Conservation (phyloP, 2,329 filamentous ascomycete genomes). For the Colletotrichum paranaense region DNA sequence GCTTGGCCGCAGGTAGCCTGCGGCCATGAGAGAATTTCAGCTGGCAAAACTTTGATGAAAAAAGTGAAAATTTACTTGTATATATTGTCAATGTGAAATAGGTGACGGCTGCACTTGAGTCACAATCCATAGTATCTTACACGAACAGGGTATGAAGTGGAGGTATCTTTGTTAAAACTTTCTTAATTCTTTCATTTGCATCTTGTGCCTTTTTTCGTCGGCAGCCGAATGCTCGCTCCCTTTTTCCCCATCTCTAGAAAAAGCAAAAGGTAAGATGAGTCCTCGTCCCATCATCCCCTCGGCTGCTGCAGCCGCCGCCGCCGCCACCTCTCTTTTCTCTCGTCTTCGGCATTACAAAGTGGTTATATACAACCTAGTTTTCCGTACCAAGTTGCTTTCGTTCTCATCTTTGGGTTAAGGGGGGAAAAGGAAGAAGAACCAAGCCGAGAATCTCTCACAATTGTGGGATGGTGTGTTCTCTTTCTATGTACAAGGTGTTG, state of each 20-base stretch:
- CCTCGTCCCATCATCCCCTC: background rate
- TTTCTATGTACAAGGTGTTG: slow-evolving; percentile 23
- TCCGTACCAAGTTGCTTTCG: slow-evolving; percentile 2
- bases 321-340: background rate
- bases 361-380: slow-evolving; percentile 30
- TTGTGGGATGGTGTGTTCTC: background rate
- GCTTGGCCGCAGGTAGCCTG: background rate
- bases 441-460: slow-evolving; percentile 22
- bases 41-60: background rate
- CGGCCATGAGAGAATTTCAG: background rate
- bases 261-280: background rate
- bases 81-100: too few relatives aligned
- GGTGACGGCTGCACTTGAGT: too few relatives aligned
- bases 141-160: background rate
- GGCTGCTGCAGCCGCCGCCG: background rate
- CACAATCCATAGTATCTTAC: too few relatives aligned
- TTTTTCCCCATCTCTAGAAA: background rate
- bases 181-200: slow-evolving; percentile 22
- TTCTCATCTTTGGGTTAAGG: background rate
- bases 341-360: slow-evolving; percentile 34
- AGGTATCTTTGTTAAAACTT: background rate
- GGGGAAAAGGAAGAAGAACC: background rate
- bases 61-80: too few relatives aligned
- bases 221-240: slow-evolving; percentile 7
- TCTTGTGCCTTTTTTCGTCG: slow-evolving; percentile 17